Conservation (phyloP, 2,329 filamentous ascomycete species). For the Fusarium kyushuense region DNA sequence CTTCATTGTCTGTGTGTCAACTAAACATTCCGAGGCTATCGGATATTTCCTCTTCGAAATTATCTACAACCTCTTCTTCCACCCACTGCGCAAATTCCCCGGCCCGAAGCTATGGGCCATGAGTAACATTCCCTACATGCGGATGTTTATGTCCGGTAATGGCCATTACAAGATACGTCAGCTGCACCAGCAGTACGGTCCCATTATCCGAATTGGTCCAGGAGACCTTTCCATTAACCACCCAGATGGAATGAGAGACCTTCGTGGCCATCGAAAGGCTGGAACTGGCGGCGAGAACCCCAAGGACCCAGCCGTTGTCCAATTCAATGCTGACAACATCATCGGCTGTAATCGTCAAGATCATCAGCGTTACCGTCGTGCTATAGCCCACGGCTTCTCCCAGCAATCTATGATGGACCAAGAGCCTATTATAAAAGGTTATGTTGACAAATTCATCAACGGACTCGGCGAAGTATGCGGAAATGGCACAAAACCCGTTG, state of each 20-base stretch:
- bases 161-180: slow-evolving; percentile 12
- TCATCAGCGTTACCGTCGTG: slow-evolving; percentile 22
- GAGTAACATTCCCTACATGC: slow-evolving; percentile 14
- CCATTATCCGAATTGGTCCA: slow-evolving; percentile 22
- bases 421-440: slow-evolving; percentile 15
- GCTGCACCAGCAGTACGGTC: slow-evolving; percentile 23
- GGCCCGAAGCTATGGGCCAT: slow-evolving; percentile 11
- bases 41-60: neutral
- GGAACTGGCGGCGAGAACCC: slow-evolving; percentile 15
- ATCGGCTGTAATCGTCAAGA: slow-evolving; percentile 21
- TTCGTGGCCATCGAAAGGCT: slow-evolving; percentile 24
- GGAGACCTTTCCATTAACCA: slow-evolving; percentile 27
- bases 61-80: slow-evolving; percentile 18
- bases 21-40: neutral
- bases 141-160: slow-evolving; percentile 5
- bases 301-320: slow-evolving; percentile 11
- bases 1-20: neutral
- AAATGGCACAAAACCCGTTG: slow-evolving; percentile 11
- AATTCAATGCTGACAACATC: slow-evolving; percentile 20
- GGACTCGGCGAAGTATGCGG: slow-evolving; percentile 5
- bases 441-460: slow-evolving; percentile 15
- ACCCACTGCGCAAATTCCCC: slow-evolving; percentile 21
- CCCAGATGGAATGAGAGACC: slow-evolving; percentile 24
- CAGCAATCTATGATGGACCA: slow-evolving; percentile 20
- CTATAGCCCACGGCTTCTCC: slow-evolving; percentile 23